Percentiles rank a stretch among this genome's conserved stretches.
phyloP scores from a whole-genome alignment of 2,329 filamentous ascomycete genomes.

The Colletotrichum caudatum region DNA sequence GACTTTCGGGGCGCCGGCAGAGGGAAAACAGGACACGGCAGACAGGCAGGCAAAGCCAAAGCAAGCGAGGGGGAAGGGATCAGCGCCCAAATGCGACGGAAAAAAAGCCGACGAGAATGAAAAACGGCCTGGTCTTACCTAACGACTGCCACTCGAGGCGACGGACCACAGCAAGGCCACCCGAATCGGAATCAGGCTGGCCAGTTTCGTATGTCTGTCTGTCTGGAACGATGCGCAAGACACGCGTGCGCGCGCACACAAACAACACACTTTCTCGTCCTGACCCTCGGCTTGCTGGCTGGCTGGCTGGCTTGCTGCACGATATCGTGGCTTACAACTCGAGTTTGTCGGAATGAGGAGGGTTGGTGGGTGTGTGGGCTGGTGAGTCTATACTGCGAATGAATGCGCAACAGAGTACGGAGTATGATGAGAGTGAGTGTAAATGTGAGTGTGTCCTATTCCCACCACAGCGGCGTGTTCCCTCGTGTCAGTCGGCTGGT shows the following conservation, averaged over 20 bases:
- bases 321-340: conserved; percentile 19
- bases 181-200: conserved; percentile 20
- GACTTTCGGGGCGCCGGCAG: conserved; percentile 37
- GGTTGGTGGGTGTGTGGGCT: conserved; percentile 8
- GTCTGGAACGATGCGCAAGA: background rate
- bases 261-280: background rate
- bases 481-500: background rate
- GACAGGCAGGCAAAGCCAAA: background rate
- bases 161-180: conserved; percentile 3
- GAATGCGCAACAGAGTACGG: conserved; percentile 4
- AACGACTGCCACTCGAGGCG: conserved; percentile 17
- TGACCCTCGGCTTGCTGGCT: background rate
- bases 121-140: conserved; percentile 36
- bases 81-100: conserved; percentile 16
- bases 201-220: background rate
- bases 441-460: background rate
- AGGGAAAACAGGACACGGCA: conserved; percentile 19
- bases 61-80: conserved; percentile 10
- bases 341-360: conserved; percentile 14
- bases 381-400: conserved; percentile 11
- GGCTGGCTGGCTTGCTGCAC: conserved; percentile 19
- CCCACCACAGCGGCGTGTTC: background rate
- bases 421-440: background rate
- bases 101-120: conserved; percentile 2
- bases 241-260: background rate